Evolutionary conservation across 202 grass and related monocot species (phyloP), one percentile per base, ranked within the genome.

Genomic region (Alloteropsis angusta): DNA sequence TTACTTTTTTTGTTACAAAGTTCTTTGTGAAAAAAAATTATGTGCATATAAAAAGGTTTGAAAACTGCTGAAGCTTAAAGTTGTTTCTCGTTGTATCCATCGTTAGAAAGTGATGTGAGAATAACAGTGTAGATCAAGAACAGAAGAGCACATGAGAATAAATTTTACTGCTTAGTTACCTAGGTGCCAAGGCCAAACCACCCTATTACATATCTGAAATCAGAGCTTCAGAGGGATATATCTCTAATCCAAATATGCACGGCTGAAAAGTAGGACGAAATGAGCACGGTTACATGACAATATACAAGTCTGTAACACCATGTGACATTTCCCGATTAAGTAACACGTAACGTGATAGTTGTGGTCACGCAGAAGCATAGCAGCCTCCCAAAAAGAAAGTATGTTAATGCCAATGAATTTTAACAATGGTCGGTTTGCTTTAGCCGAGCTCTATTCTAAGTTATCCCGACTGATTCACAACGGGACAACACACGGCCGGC

Each of bases 351-450:
- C 9, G 22, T 65, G 58, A 28, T 43, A 43, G 45, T 32, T 82
- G 35, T 74, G 34, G 11, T 35, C n/a, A 45, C 5, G 23, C 50
- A 64, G 26, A 26, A 62, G 37, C 36, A 19, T 65, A 65, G 83
- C 83, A 46, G 49, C 69, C 73, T 61, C 34, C 32, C 63, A 68
- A 48, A 59, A 76, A 60, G 1, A 25, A 47, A 46, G 39, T 19
- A 43, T 46, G 73, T 9, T 32, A 30, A 71, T 17, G 30, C 25
- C 56, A 63, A 32, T 72, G 82, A n/a, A 59, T 26, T 76, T 73
- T 86, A 81, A 76, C 71, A 4, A 37, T 81, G 78, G 78, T 86
- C 71, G 63, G 78, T 86, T 85, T 45, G 71, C 71, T 70, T 28
- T 79, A 66, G 3, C 2, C 19, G 0, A 25, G 25, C 46, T 85